Conservation (phyloP, 2,329 filamentous ascomycete genomes). For the Aspergillus luchuensis region DNA sequence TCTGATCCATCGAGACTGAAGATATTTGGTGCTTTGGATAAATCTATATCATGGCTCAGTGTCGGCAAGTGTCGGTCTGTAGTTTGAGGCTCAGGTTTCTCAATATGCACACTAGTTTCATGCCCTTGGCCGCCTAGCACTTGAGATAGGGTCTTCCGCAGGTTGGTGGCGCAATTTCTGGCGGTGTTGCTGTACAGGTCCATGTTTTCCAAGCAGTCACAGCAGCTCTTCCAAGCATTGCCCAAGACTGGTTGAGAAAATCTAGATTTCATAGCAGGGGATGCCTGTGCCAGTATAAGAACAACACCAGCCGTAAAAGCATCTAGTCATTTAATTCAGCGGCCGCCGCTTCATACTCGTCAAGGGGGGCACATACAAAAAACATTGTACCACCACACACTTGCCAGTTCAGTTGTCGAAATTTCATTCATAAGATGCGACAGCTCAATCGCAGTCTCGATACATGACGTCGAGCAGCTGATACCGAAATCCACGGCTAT, state of each 20-base stretch:
- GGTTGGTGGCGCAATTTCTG: background rate
- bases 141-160: background rate
- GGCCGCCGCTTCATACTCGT: background rate
- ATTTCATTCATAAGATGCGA: background rate
- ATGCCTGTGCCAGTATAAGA: background rate
- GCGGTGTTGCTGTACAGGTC: background rate
- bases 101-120: too few species aligned
- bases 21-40: background rate
- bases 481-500: background rate
- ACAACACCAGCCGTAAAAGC: background rate
- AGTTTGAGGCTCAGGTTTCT: background rate
- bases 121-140: background rate
- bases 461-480: background rate
- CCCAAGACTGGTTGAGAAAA: background rate
- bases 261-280: background rate
- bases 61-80: background rate
- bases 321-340: background rate
- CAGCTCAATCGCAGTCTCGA: background rate
- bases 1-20: background rate
- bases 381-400: background rate
- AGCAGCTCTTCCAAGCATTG: background rate
- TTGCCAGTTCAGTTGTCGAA: background rate
- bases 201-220: background rate
- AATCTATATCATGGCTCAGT: background rate
- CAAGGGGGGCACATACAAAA: background rate